Base-by-base conservation (phyloP, 371 early-diverging fungal genomes). In the Apophysomyces ossiformis region DNA sequence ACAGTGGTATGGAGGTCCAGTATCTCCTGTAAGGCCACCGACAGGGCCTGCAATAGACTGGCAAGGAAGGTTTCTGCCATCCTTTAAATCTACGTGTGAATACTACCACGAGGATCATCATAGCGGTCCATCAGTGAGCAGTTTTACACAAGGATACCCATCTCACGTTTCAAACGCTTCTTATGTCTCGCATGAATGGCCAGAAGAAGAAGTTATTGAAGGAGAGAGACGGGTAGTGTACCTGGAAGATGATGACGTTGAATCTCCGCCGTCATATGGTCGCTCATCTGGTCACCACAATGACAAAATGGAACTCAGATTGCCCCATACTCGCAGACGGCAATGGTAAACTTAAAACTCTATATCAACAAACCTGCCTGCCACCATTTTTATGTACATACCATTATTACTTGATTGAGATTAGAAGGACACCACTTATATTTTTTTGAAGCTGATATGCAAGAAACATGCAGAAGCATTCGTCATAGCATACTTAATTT, bases 141-240 rank as follows among this genome's bases (percentile, higher is more conserved):
- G 9, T 7, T 50, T 50, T 21, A 16, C 54, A 32, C 54, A 16
- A 7, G 21, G 21, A 9, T 50, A 50, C 21, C 54, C 16, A 50
- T 21, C 21, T 4, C 21, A 50, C 21, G 54, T 50, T 21, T 21
- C 54, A 21, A 9, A n/a, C 18, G 2, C 18, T 11, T 26, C n/a
- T 9, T 50, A 50, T 21, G 9, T 21, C 9, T 21, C 54, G 2
- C 54, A 21, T 50, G 54, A 50, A 18, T 50, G 54, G 54, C 18
- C n/a, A n/a, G 54, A 50, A 21, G 46, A 45, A 45, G 54, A 50
- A 21, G 54, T 50, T 7, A 9, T 50, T n/a, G 54, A 50, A 21
- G 54, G 54, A n/a, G 54, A n/a, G 21, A 50, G 54, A 50, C 54
- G 54, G 8, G 54, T 50, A 21, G 21, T 50, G 21, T 50, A 50